Conservation (phyloP, 495 filamentous ascomycete species). For the Rhizodiscina lignyota region DNA sequence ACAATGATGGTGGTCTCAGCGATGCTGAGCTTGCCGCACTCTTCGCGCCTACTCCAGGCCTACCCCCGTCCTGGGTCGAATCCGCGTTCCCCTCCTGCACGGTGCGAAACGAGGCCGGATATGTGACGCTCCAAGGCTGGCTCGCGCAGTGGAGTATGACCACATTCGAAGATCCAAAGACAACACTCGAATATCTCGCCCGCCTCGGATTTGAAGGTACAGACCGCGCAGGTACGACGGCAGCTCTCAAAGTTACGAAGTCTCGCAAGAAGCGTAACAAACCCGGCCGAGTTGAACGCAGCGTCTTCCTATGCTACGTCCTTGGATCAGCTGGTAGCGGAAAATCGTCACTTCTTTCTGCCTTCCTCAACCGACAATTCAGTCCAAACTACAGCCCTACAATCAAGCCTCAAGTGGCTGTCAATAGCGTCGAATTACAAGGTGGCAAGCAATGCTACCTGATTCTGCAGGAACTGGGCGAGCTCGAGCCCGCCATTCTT, state of each 20-base stretch:
- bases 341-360: slow-evolving; percentile 77
- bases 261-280: slow-evolving; percentile 67
- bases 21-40: slow-evolving; percentile 65
- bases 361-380: slow-evolving; percentile 80
- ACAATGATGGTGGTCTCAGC: slow-evolving; percentile 90
- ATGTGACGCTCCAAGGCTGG: slow-evolving; percentile 96
- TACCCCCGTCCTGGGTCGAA: slow-evolving; percentile 73
- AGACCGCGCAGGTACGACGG: slow-evolving; percentile 45
- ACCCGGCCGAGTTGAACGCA: slow-evolving; percentile 70
- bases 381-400: slow-evolving; percentile 78
- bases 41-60: slow-evolving; percentile 84
- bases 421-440: slow-evolving; percentile 91
- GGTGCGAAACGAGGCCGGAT: slow-evolving; percentile 83
- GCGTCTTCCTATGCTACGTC: slow-evolving; percentile 94
- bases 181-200: slow-evolving; percentile 84
- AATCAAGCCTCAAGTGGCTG: slow-evolving; percentile 80
- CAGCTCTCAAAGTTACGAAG: slow-evolving; percentile 82
- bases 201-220: slow-evolving; percentile 72
- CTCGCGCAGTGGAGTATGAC: slow-evolving; percentile 99
- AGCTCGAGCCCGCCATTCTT: slow-evolving; percentile 80
- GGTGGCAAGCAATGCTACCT: slow-evolving; percentile 95
- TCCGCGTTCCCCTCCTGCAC: slow-evolving; percentile 82
- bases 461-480: slow-evolving; percentile 89
- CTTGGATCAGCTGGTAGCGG: slow-evolving; percentile 67
- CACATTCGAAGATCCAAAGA: slow-evolving; percentile 87